Evolutionary conservation across 2,329 filamentous ascomycete species (phyloP).

Genomic region (Calonectria pseudoreteaudii): DNA sequence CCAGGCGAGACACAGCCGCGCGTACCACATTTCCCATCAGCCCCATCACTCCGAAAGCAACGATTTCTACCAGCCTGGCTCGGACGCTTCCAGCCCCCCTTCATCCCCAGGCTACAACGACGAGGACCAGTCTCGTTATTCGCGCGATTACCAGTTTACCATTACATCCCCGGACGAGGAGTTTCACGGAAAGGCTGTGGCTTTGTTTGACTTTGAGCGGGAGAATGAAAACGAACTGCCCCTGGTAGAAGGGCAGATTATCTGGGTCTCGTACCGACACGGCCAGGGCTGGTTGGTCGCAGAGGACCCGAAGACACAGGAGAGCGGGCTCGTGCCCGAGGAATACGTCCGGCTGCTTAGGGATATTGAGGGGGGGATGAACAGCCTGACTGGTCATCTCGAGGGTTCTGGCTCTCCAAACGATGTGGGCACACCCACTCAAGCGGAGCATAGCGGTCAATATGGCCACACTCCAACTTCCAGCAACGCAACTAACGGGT

Average conservation of each 20-base stretch:
- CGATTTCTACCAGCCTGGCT: constrained; percentile 64
- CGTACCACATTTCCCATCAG: constrained; percentile 56
- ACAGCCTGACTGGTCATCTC: constrained; percentile 73
- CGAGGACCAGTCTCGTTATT: constrained; percentile 83
- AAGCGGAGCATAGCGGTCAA: constrained; percentile 64
- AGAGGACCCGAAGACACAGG: constrained; percentile 92
- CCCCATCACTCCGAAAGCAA: constrained; percentile 62
- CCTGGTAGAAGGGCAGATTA: constrained; percentile 92
- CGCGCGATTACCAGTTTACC: constrained; percentile 92
- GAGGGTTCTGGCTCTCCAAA: constrained; percentile 66
- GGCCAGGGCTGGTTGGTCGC: constrained; percentile 98
- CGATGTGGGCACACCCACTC: constrained; percentile 71
- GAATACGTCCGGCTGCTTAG: constrained; percentile 93
- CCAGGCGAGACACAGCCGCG: constrained; percentile 68
- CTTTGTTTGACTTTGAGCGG: constrained; percentile 92
- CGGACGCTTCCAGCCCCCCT: constrained; percentile 68
- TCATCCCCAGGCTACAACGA: constrained; percentile 70
- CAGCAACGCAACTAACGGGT: constrained; percentile 67
- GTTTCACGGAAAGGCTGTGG: constrained; percentile 96
- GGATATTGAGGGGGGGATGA: constrained; percentile 92
- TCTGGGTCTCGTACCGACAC: constrained; percentile 95
- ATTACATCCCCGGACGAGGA: constrained; percentile 96
- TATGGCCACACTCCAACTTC: constrained; percentile 62
- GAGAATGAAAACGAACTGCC: constrained; percentile 98
- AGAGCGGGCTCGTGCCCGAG: constrained; percentile 95